phyloP scores from a whole-genome alignment of 1,284 basidiomycete genomes.

The Singerocomus inundabilis region DNA sequence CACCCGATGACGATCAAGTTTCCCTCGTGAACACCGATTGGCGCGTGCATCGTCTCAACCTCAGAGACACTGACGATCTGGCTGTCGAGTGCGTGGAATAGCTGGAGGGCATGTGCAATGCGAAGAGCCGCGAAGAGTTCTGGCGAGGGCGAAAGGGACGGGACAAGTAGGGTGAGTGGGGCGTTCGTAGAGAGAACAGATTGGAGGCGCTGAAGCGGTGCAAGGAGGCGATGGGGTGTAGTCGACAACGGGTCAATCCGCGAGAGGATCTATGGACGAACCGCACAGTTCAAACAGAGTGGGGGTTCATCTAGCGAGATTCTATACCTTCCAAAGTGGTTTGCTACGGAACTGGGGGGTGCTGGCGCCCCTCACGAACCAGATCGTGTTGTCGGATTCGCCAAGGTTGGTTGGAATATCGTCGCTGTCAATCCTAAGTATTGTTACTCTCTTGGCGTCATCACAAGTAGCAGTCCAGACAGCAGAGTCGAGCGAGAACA shows the following conservation, averaged over 20 bases:
- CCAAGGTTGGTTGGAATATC: neutral
- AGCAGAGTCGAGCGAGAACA: constrained; percentile 20
- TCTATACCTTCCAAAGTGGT: constrained; percentile 26
- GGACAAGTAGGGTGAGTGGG: constrained; percentile 57
- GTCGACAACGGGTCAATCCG: neutral
- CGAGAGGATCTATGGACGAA: constrained; percentile 6
- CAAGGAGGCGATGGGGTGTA: neutral
- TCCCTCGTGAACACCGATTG: constrained; percentile 30
- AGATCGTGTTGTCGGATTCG: neutral
- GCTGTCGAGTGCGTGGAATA: constrained; percentile 69
- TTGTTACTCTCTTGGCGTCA: neutral
- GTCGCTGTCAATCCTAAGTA: constrained; percentile 15
- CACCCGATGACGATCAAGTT: constrained; percentile 62
- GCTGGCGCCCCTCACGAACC: constrained; percentile 13
- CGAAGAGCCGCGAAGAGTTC: constrained; percentile 49
- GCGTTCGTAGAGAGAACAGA: constrained; percentile 54
- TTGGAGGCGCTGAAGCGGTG: constrained; percentile 50
- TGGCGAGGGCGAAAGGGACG: constrained; percentile 40
- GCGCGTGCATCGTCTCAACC: constrained; percentile 2
- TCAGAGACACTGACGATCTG: constrained; percentile 53
- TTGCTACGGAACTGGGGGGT: neutral
- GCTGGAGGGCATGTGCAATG: constrained; percentile 63
- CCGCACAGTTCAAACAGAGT: neutral
- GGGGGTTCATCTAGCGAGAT: neutral
- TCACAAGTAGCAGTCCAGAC: neutral